Evolutionary conservation across 495 filamentous ascomycete genomes (phyloP), one percentile per base, ranked within the genome.

Genomic region (Penicillium tannophilum): DNA sequence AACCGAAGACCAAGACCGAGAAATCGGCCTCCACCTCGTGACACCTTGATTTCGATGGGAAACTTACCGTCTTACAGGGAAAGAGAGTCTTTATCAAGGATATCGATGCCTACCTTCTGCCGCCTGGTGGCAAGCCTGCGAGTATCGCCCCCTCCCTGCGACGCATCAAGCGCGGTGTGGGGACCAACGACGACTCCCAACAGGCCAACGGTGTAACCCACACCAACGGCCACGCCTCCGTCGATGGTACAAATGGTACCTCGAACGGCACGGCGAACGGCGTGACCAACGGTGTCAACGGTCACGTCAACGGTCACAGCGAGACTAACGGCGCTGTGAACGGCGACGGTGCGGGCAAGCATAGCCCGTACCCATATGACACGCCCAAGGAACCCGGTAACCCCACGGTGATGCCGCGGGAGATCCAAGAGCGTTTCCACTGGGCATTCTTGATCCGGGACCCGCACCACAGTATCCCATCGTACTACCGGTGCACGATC

Each of bases 391-490:
- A 88, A 67, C 73, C 79, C 6, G 77, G 79, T 23, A 97, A 97
- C 70, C 93, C 93, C 14, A 96, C 93, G 8, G 87, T 96, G 16
- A 72, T 97, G 51, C 94, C 94, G 14, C 69, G 79, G 3, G 79
- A 79, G 17, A 68, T 91, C 51, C 79, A 97, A 41, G 73, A 79
- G 58, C 69, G 81, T 52, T 97, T 96, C 79, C 91, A 97, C 66
- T 97, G 92, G 79, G 90, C 92, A n/a, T 97, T 98, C 79, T 82
- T 98, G 39, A 97, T 98, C 78, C 92, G 94, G 51, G 91, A 97
- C 74, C 94, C 94, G 30, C 85, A 88, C 52, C 82, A 78, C 69
- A 90, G 90, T 60, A 91, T 98, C 63, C 94, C 94, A 3, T 91
- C 87, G 49, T 98, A 93, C 80, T 96, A 88, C 79, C 91, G 93